phyloP scores from a whole-genome alignment of 1,139 yeast genomes.

The Geotrichum candidum region DNA sequence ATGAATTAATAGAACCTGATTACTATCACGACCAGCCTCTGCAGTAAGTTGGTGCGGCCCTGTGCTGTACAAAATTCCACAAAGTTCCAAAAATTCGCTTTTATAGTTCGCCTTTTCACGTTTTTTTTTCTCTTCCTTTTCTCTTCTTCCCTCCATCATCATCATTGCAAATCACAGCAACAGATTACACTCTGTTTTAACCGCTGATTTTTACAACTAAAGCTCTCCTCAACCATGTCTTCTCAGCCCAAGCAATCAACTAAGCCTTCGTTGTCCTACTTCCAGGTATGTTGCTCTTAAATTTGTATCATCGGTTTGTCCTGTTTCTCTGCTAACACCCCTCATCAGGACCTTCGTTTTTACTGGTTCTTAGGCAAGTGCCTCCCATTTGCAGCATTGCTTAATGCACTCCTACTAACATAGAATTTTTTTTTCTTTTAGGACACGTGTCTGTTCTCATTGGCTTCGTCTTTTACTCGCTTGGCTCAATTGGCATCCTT shows the following conservation, averaged over 20 bases:
- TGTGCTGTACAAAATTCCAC: neutral
- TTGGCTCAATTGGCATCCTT: conserved; percentile 40
- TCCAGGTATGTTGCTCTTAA: neutral
- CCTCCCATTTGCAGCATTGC: neutral
- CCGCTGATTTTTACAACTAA: neutral
- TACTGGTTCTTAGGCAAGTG: conserved; percentile 18
- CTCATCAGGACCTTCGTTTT: conserved; percentile 14
- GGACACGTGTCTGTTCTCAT: conserved; percentile 63
- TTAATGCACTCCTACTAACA: conserved; percentile 1
- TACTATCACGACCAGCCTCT: neutral
- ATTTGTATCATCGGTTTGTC: neutral
- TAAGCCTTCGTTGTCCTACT: neutral
- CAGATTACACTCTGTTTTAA: neutral
- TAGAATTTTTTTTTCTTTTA: conserved; percentile 1
- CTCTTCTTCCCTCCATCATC: neutral
- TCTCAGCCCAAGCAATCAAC: neutral
- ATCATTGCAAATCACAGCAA: neutral
- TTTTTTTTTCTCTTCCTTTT: neutral
- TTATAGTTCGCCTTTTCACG: neutral
- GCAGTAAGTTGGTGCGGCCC: neutral
- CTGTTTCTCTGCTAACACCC: neutral
- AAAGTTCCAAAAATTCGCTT: neutral
- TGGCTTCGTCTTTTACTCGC: conserved; percentile 48
- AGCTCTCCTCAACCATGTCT: neutral
- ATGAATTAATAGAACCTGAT: too few relatives aligned